Evolutionary conservation across 345 rosid species (phyloP), one percentile per base, ranked within the genome.

Genomic region (Aquilaria sinensis): DNA sequence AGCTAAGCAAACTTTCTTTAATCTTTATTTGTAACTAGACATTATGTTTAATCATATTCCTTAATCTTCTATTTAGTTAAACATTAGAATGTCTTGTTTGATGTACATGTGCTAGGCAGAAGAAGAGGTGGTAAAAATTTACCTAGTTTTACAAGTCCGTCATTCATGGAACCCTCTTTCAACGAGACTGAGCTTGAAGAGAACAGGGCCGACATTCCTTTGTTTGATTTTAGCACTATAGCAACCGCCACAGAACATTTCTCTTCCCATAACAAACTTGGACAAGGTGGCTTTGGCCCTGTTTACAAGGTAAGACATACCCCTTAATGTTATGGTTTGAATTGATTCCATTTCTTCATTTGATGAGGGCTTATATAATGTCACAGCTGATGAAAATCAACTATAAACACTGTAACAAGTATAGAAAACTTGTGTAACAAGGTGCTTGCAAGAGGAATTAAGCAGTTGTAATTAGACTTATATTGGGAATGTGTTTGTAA

Each of bases 251-350:
- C 96, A 2, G 16, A 77, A 50, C 75, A 78, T 61, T 88, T 88
- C 66, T 77, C 80, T 49, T 7, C 53, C 13, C 70, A 60, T 33
- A 80, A 80, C 64, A 85, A 81, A 70, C 96, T 88, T 48, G 91
- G 96, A 64, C 72, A 80, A 64, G 91, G 91, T 62, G 91, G 96
- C 8, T 88, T 88, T 37, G 96, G 96, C 47, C 45, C 84, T 1
- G 96, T 88, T 48, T 88, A 85, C 48, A 85, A 83, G 86, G 95
- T 83, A 70, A 23, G 37, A 13, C 43, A 37, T 37, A 5, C 43
- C 23, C 1, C 23, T 23, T 23, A 23, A 23, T 23, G 23, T 23
- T 23, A 23, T 23, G 23, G 23, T 23, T 23, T 23, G 23, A 23
- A 23, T 23, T 23, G 23, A 23, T 23, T 23, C 23, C 23, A 23